phyloP scores from a whole-genome alignment of 1,284 basidiomycete species.

The Microbotryum violaceum region DNA sequence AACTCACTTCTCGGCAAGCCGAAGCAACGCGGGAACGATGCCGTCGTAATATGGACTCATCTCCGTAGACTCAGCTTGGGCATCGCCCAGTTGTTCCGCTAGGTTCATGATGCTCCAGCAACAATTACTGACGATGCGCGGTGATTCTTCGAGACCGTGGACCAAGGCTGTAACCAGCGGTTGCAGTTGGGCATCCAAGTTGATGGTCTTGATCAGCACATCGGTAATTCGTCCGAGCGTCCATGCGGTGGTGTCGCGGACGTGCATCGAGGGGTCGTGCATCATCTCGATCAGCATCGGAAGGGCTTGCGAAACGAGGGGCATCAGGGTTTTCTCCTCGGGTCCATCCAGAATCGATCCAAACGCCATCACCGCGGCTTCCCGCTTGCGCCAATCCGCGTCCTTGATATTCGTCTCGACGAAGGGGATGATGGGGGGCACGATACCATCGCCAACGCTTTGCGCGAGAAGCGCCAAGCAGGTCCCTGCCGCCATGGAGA shows the following conservation, averaged over 20 bases:
- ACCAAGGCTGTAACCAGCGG: slow-evolving; percentile 78
- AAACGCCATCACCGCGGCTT: slow-evolving; percentile 97
- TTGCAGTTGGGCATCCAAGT: slow-evolving; percentile 80
- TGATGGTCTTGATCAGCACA: slow-evolving; percentile 75
- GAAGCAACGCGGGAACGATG: slow-evolving; percentile 69
- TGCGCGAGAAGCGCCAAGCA: slow-evolving; percentile 82
- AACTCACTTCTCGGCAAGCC: slow-evolving; percentile 69
- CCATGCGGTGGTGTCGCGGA: slow-evolving; percentile 98
- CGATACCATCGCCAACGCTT: slow-evolving; percentile 84
- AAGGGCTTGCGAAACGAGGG: slow-evolving; percentile 88
- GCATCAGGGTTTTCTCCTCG: slow-evolving; percentile 73
- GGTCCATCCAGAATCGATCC: slow-evolving; percentile 96
- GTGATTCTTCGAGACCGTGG: slow-evolving; percentile 65
- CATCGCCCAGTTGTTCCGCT: slow-evolving; percentile 63
- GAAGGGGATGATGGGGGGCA: slow-evolving; percentile 90
- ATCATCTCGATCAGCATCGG: slow-evolving; percentile 95
- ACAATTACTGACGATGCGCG: slow-evolving; percentile 82
- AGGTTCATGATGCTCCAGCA: slow-evolving; percentile 97
- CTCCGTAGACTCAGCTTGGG: slow-evolving; percentile 50
- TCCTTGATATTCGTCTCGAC: slow-evolving; percentile 92
- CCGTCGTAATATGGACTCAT: slow-evolving; percentile 86
- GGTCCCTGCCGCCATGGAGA: slow-evolving; percentile 94
- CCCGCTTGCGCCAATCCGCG: slow-evolving; percentile 84
- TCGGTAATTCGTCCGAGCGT: slow-evolving; percentile 94
- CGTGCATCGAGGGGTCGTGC: slow-evolving; percentile 71